Evolutionary conservation across 306 rosid species (phyloP).

Genomic region (Cicer judaicum): DNA sequence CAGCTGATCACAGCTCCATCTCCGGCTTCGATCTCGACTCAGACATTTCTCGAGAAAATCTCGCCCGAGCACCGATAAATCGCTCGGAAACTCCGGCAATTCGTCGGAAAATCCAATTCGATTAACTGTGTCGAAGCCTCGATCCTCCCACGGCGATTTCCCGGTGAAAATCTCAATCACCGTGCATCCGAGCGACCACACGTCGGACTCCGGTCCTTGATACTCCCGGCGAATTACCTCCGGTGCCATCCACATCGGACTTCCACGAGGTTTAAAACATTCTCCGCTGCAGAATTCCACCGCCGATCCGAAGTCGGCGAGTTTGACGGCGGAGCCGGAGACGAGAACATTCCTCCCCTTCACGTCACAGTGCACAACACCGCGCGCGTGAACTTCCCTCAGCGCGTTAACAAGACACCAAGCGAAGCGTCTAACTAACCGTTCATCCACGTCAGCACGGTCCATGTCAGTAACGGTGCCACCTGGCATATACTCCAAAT

Average conservation of each 20-base stretch:
- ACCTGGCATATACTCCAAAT: conserved; percentile 79
- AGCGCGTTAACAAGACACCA: conserved; percentile 77
- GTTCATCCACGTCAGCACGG: conserved; percentile 58
- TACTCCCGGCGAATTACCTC: conserved; percentile 76
- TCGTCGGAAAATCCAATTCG: conserved; percentile 65
- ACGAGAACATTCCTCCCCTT: conserved; percentile 76
- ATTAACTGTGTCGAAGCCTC: conserved; percentile 61
- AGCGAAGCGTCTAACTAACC: conserved; percentile 53
- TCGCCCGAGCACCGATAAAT: conserved; percentile 62
- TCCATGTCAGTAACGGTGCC: conserved; percentile 69
- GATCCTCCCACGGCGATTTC: conserved; percentile 76
- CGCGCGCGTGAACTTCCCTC: conserved; percentile 57
- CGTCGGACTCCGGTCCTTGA: conserved; percentile 85
- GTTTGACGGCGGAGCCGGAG: conserved; percentile 55
- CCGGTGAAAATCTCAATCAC: conserved; percentile 84
- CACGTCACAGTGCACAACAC: conserved; percentile 87
- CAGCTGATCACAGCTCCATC: conserved; percentile 91
- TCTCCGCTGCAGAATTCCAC: conserved; percentile 9
- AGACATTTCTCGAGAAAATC: conserved; percentile 78
- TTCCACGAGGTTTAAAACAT: conserved; percentile 63
- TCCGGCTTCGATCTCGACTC: conserved; percentile 48
- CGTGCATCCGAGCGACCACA: conserved; percentile 96
- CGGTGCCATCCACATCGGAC: conserved; percentile 99
- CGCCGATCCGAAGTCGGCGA: conserved; percentile 87
- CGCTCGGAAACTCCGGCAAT: conserved; percentile 61